Conservation (phyloP, 2,329 filamentous ascomycete species). For the Penicillium sp. region DNA sequence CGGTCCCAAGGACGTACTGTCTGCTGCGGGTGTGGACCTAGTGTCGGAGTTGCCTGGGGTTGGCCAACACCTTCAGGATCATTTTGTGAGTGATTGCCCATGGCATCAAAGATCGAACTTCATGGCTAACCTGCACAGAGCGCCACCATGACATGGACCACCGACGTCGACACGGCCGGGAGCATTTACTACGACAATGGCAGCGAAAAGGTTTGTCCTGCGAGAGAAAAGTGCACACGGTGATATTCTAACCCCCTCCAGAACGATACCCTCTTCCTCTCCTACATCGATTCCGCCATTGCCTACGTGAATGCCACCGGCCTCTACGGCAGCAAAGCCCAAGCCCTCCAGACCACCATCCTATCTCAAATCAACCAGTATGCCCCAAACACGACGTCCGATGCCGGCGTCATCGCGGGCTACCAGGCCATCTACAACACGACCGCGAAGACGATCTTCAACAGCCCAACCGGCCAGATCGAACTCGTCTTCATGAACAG, state of each 20-base stretch:
- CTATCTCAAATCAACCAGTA: conserved; percentile 16
- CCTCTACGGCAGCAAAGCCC: conserved; percentile 19
- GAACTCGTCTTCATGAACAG: conserved; percentile 33
- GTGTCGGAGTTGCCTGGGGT: conserved; percentile 49
- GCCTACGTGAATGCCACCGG: conserved; percentile 28
- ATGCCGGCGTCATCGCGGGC: conserved; percentile 24
- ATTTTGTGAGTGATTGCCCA: conserved; percentile 33
- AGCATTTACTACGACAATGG: conserved; percentile 28
- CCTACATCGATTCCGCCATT: conserved; percentile 29
- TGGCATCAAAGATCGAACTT: neutral
- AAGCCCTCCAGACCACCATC: conserved; percentile 15
- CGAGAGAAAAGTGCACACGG: neutral
- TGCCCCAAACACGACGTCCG: conserved; percentile 25
- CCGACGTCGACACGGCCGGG: conserved; percentile 30
- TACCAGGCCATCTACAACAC: conserved; percentile 31
- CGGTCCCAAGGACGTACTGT: conserved; percentile 50
- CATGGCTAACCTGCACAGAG: conserved; percentile 25
- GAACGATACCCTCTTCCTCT: conserved; percentile 26
- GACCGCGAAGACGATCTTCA: conserved; percentile 25
- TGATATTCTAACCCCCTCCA: conserved; percentile 11
- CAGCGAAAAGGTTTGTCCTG: conserved; percentile 26
- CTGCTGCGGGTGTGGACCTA: conserved; percentile 44
- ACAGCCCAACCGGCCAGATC: conserved; percentile 25
- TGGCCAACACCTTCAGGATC: conserved; percentile 54
- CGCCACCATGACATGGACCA: conserved; percentile 30